phyloP scores from a whole-genome alignment of 768 basidiomycete species.

The Leucocoprinus sp. region DNA sequence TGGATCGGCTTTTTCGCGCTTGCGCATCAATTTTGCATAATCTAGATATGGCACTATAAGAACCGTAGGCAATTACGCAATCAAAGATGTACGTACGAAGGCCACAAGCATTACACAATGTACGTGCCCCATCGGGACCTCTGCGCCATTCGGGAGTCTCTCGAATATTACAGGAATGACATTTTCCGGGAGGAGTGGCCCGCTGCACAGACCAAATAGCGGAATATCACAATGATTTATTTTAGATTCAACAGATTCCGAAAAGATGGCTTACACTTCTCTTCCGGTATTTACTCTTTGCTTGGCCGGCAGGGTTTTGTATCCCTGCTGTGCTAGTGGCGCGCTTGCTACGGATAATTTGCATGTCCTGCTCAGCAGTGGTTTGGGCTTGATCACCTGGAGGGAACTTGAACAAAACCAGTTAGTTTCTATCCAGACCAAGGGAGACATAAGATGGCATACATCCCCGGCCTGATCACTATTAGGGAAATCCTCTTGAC shows the following conservation, averaged over 20 bases:
- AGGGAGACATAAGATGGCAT: not conserved
- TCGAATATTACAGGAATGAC: constrained; percentile 80
- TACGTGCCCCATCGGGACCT: constrained; percentile 78
- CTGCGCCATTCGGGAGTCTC: constrained; percentile 88
- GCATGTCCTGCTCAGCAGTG: constrained; percentile 80
- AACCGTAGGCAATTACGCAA: constrained; percentile 2
- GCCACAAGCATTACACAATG: constrained; percentile 80
- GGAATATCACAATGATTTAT: constrained; percentile 18
- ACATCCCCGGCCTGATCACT: constrained; percentile 14
- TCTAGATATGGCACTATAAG: constrained; percentile 31
- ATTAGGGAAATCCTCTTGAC: constrained; percentile 28
- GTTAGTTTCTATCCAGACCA: not conserved
- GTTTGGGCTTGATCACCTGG: constrained; percentile 35
- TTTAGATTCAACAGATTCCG: constrained; percentile 8
- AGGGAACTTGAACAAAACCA: constrained; percentile 16
- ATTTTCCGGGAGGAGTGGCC: constrained; percentile 79
- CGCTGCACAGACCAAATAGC: constrained; percentile 44
- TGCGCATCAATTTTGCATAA: constrained; percentile 78
- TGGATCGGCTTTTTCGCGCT: constrained; percentile 57
- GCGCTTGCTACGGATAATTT: constrained; percentile 72
- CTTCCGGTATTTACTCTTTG: constrained; percentile 79
- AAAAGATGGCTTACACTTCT: constrained; percentile 57
- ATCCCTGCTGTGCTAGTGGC: constrained; percentile 61
- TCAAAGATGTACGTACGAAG: constrained; percentile 50
- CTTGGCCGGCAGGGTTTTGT: constrained; percentile 39